Evolutionary conservation across 164 flowering plant species (phyloP), one percentile per base, ranked within the genome.

Genomic region (Magnolia changhungtana): DNA sequence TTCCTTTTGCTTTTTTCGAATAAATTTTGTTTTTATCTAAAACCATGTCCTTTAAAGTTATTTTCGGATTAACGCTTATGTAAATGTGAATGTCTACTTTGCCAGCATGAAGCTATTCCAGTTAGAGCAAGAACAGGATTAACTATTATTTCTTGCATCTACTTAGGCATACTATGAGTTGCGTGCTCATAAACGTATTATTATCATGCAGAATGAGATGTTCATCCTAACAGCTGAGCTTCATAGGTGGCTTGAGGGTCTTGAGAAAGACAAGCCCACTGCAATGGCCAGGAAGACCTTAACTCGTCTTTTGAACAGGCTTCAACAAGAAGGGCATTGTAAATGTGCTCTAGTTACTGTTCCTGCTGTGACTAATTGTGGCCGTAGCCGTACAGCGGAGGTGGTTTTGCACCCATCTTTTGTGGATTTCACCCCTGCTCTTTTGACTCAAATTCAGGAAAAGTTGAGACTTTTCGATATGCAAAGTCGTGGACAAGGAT

Each of bases 401-500:
- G 97, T 92, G 72, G 86, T 94, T 80, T 84, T 96, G 81, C 94
- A 92, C 78, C 94, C 96, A 59, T 94, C 98, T 71, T 64, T 92
- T 71, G 79, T 82, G 74, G 75, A 72, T 75, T 66, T 85, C 64
- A 29, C 90, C 27, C 88, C 91, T 78, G 94, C 88, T 72, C 67
- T 92, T 51, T 71, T 85, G 72, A 79, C 84, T 74, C 90, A 89
- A 86, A 87, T 94, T 84, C 91, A 90, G 73, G 98, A 94, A 72
- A 92, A 80, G 77, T n/a, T 89, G 75, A 90, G 98, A 82, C 81
- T 85, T 72, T 89, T 90, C 77, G 97, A 96, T 37, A 85, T 84
- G 75, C 86, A 86, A 85, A 77, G 71, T 72, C 97, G 92, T 80
- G 86, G 86, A 50, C 85, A 84, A 75, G 80, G 86, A 63, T 71